Conservation (phyloP, 2,329 filamentous ascomycete genomes). For the Zymoseptoria tritici region DNA sequence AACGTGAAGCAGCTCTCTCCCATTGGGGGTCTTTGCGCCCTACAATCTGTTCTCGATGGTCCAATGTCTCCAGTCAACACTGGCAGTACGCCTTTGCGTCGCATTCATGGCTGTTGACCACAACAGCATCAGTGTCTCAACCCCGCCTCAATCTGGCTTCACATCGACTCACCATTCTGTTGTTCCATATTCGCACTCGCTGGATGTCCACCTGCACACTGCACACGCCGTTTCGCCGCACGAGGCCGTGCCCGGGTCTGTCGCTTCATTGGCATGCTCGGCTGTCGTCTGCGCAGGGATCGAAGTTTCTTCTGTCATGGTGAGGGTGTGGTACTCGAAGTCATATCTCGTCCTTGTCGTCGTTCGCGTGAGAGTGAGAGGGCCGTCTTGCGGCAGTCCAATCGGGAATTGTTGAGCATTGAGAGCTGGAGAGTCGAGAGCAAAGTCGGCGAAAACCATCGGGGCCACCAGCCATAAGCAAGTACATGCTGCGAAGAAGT, state of each 20-base stretch:
- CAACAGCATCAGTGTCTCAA: background rate
- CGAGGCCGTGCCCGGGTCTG: background rate
- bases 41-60: background rate
- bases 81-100: conserved; percentile 15
- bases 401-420: conserved; percentile 7
- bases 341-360: conserved; percentile 11
- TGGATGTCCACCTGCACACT: conserved; percentile 8
- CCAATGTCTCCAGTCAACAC: background rate
- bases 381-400: conserved; percentile 2
- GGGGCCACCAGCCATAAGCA: background rate
- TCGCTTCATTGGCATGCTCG: background rate
- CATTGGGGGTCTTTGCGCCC: too few relatives aligned
- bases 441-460: conserved; percentile 2
- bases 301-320: conserved; percentile 3
- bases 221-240: conserved; percentile 14
- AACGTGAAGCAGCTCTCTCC: background rate
- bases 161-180: conserved; percentile 6
- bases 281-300: background rate
- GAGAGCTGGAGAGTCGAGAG: background rate
- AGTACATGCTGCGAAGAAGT: background rate
- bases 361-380: conserved; percentile 9
- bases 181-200: conserved; percentile 3
- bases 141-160: background rate
- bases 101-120: conserved; percentile 7
- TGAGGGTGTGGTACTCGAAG: conserved; percentile 10